These are phyloP conservation scores for Coemansia guatemalensis DNA, from an alignment of 192 early-diverging fungal species.

Conservation along the genomic window DNA sequence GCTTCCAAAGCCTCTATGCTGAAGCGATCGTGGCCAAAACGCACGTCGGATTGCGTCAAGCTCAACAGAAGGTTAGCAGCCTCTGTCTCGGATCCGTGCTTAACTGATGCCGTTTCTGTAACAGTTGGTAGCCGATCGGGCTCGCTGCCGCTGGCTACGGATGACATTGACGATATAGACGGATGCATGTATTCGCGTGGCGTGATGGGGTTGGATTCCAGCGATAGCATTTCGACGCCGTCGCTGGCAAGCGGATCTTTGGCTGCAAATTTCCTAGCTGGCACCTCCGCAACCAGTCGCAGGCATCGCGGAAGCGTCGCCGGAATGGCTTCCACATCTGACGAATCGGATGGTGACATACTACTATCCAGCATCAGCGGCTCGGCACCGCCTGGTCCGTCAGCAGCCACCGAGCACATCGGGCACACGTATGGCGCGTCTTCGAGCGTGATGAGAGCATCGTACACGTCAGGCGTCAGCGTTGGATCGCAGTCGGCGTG, in stretches of 20 bases:
- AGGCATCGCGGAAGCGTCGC: slow-evolving; percentile 14
- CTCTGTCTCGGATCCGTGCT: slow-evolving; percentile 23
- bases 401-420: slow-evolving; percentile 21
- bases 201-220: too few relatives aligned
- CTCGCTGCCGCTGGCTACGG: not conserved
- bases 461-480: slow-evolving; percentile 55
- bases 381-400: not conserved
- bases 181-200: too few relatives aligned
- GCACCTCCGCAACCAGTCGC: not conserved
- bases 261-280: not conserved
- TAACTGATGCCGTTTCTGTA: not conserved
- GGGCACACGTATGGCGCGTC: slow-evolving; percentile 63
- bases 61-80: slow-evolving; percentile 45
- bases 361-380: slow-evolving; percentile 8
- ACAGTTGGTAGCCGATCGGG: not conserved
- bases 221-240: too few relatives aligned
- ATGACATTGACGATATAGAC: not conserved
- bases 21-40: slow-evolving; percentile 39
- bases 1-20: slow-evolving; percentile 25
- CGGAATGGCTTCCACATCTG: not conserved
- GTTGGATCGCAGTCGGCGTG: slow-evolving; percentile 58
- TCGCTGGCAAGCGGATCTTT: too few relatives aligned
- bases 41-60: slow-evolving; percentile 45
- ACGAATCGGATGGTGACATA: slow-evolving; percentile 1
- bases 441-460: slow-evolving; percentile 56